Base-by-base conservation (phyloP, 495 filamentous ascomycete genomes). In the Penicillium nucicola region DNA sequence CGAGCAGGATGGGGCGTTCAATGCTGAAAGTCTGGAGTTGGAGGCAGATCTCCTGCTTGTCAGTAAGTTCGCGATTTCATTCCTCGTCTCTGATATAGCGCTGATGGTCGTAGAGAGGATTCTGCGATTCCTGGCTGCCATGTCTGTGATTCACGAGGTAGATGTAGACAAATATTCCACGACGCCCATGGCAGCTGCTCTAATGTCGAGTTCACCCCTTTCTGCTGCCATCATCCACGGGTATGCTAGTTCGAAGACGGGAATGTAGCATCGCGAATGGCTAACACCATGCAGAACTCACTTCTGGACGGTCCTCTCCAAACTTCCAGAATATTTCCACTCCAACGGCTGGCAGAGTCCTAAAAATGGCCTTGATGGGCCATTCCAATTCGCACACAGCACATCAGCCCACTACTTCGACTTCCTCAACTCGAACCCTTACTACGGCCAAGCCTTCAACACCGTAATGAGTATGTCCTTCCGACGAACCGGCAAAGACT, bases 381-480 rank as follows among this genome's bases (percentile, higher is more conserved):
- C 48, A n/a, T 50, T 50, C 31, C 25, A 43, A 6, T 15, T 23
- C 2, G 48, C 39, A 5, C 20, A 18, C 4, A 20, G 32, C 28
- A 36, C 31, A 12, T 23, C 42, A 20, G 34, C 39, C 3, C 39
- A 33, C 19, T 50, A 50, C 17, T 50, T 50, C 18, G 48, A 50
- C 15, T 50, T 36, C 42, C 39, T 50, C 5, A n/a, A 28, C 32
- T 22, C 18, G 0, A 37, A 50, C 11, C 48, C 48, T 4, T 50
- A 50, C 10, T 50, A 50, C 39, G 28, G 42, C 5, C 17, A 42
- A 11, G 48, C 48, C 2, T 50, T 50, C 48, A 43, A 50, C 39
- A 56, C 53, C 0, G 54, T 57, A 13, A 64, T 60, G 57, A n/a
- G 41, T 18, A 38, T 53, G 34, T 32, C 57, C 7, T 54, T 61